Evolutionary conservation across 345 rosid genomes (phyloP).

Genomic region (Microthlaspi erraticum): DNA sequence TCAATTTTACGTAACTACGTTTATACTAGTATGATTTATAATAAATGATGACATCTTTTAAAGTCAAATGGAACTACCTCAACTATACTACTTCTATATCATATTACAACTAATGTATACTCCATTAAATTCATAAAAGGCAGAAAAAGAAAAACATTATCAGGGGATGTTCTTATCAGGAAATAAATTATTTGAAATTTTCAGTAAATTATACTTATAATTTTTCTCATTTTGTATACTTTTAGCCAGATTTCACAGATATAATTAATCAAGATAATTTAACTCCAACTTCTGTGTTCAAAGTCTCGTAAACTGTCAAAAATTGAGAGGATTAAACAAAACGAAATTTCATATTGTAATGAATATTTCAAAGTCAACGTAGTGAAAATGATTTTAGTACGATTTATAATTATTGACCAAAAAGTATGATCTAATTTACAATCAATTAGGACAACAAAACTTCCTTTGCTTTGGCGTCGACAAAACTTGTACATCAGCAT

Average conservation of each 20-base stretch:
- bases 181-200: background rate
- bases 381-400: too few relatives aligned
- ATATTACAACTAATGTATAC: background rate
- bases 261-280: background rate
- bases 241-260: background rate
- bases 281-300: too few relatives aligned
- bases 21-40: background rate
- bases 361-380: background rate
- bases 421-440: too few relatives aligned
- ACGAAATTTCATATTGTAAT: background rate
- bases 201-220: background rate
- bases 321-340: too few relatives aligned
- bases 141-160: background rate
- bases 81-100: conserved; percentile 1
- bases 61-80: conserved; percentile 38
- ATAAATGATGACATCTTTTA: conserved; percentile 21
- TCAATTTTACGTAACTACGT: conserved; percentile 26
- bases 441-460: conserved; percentile 7
- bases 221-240: conserved; percentile 1
- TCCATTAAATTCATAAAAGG: conserved; percentile 5
- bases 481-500: conserved; percentile 28
- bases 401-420: too few relatives aligned
- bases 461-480: conserved; percentile 13
- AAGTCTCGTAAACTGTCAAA: too few relatives aligned
- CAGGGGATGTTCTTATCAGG: conserved; percentile 1